phyloP scores from a whole-genome alignment of 169 alveolate species.

The Plasmodium berghei region DNA sequence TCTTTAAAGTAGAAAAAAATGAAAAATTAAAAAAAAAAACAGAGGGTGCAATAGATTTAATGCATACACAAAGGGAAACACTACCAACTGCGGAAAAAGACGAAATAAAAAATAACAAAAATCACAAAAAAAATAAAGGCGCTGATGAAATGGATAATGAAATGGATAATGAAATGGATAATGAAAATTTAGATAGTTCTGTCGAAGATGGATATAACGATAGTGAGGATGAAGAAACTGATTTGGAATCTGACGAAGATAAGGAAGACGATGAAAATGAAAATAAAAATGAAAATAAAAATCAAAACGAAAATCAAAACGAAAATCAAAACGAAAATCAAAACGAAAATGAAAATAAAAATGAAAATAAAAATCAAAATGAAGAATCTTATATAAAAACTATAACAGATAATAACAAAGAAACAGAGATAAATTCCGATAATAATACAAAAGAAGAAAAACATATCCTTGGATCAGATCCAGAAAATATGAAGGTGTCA shows the following conservation, averaged over 20 bases:
- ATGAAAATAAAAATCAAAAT: neutral
- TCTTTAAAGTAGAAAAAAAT: no score
- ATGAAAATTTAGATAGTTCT: neutral
- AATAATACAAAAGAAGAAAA: no score
- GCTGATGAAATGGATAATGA: constrained; percentile 1
- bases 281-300: neutral
- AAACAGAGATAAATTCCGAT: no score
- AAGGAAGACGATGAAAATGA: neutral
- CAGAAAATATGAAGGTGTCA: no score
- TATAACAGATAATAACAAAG: neutral
- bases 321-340: neutral
- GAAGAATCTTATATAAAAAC: neutral
- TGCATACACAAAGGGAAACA: neutral
- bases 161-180: neutral
- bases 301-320: neutral
- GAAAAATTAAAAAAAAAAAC: neutral
- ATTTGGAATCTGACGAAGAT: neutral
- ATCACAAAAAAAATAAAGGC: neutral
- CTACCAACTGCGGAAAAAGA: neutral
- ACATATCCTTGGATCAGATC: no score
- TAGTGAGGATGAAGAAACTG: neutral
- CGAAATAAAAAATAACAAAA: neutral
- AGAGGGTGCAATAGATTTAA: no score
- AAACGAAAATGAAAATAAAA: neutral
- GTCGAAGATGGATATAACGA: neutral